phyloP scores from a whole-genome alignment of 768 basidiomycete species.

The Podaxis sp. region DNA sequence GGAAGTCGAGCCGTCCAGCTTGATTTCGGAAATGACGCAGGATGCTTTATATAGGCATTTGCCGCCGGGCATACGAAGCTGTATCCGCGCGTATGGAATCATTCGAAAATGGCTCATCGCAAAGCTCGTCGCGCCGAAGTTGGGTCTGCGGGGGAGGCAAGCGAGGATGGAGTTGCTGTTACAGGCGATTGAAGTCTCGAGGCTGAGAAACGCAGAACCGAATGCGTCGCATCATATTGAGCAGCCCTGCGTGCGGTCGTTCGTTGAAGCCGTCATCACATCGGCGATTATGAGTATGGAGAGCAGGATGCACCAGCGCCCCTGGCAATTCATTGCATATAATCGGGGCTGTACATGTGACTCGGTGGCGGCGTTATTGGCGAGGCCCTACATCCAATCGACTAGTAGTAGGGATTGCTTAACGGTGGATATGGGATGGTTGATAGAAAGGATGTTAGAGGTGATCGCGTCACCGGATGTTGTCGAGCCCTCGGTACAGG shows the following conservation, averaged over 20 bases:
- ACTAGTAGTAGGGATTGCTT: slow-evolving; percentile 50
- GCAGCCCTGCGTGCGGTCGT: slow-evolving; percentile 71
- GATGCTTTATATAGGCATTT: slow-evolving; percentile 73
- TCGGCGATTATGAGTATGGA: slow-evolving; percentile 80
- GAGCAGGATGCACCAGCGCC: slow-evolving; percentile 73
- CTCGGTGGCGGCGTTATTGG: slow-evolving; percentile 55
- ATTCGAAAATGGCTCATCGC: slow-evolving; percentile 79
- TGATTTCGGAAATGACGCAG: slow-evolving; percentile 70
- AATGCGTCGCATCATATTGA: slow-evolving; percentile 39
- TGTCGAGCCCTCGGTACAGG: slow-evolving; percentile 52
- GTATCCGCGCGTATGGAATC: slow-evolving; percentile 73
- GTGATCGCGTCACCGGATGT: slow-evolving; percentile 74
- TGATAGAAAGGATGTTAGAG: slow-evolving; percentile 80
- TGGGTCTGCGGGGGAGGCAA: slow-evolving; percentile 66
- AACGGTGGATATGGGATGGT: slow-evolving; percentile 79
- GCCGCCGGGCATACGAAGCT: slow-evolving; percentile 74
- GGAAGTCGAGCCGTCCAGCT: slow-evolving; percentile 69
- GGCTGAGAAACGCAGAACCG: slow-evolving; percentile 54
- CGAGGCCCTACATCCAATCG: slow-evolving; percentile 46
- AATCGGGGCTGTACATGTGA: slow-evolving; percentile 63
- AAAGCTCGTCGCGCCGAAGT: slow-evolving; percentile 60
- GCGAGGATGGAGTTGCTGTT: slow-evolving; percentile 72
- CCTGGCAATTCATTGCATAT: slow-evolving; percentile 75
- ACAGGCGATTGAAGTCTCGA: slow-evolving; percentile 71
- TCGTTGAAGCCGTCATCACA: slow-evolving; percentile 73